Base-by-base conservation (phyloP, 2,329 filamentous ascomycete species). In the Myriosclerotinia duriaeana region DNA sequence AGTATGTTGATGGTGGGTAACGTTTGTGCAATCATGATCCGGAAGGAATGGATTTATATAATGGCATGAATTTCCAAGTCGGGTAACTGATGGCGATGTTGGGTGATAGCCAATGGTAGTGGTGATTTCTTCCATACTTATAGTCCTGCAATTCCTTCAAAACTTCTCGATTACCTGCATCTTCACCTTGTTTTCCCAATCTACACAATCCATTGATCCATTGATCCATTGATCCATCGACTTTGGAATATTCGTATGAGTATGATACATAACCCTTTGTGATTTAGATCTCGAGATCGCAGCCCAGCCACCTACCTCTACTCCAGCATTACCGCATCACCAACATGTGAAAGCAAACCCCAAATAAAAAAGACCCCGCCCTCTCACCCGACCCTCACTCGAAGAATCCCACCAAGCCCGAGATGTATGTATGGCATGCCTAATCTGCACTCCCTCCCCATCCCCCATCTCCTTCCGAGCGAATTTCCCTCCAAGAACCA, bases 401-500 rank as follows among this genome's bases (percentile, higher is more conserved):
- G 75, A 79, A 30, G 83, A 85, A 72, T 80, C 80, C n/a, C 74
- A 80, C 79, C 64, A 86, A 82, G 83, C 86, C 82, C 3, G 78
- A 76, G 48, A 80, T 78, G 74, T n/a, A 26, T 26, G 2, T 81
- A n/a, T n/a, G n/a, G n/a, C 22, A 74, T 84, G 61, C 72, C 80
- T 17, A 42, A 56, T 46, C n/a, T 60, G 58, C 60, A 69, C 22
- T 61, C 59, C 20, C 22, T 61, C 59, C 20, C 54, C 56, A n/a
- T 67, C 66, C n/a, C 82, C 82, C 7, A 79, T 88, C 53, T 82
- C 86, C 61, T 89, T 87, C 80, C 87, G 88, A 73, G 79, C 80
- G n/a, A 34, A 79, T 89, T n/a, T 87, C 81, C 15, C 77, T 87
- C 12, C 77, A 81, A 38, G 84, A 87, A 72, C 83, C 84, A 3